Evolutionary conservation across 2,329 filamentous ascomycete species (phyloP), one percentile per base, ranked within the genome.

Genomic region (Botryotinia calthae): DNA sequence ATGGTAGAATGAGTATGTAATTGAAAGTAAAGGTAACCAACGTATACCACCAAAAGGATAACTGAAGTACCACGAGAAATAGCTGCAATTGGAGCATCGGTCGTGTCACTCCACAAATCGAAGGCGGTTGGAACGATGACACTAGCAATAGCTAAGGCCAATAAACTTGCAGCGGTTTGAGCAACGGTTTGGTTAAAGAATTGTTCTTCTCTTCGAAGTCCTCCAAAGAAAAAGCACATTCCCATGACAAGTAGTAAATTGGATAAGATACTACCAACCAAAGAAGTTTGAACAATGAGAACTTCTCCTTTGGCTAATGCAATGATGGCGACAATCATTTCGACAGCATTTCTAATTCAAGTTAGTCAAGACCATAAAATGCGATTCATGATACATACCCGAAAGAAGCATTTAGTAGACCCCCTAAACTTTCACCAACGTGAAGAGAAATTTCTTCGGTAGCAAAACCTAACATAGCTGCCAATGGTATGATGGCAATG

Each of bases 91-190:
- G 88, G 72, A 37, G 80, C 77, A 2, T 81, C 76, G 51, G 81
- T 75, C 0, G 80, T 79, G 8, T 77, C 78, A 1, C 85, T 84
- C 44, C 84, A 90, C 44, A 85, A 83, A 75, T 93, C 87, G 81
- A 97, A 97, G 8, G 95, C 93, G 9, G 94, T 97, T 0, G 95
- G 95, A 40, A 98, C 94, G 76, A 98, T 95, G 77, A 97, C 86
- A 78, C 90, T 91, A 67, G 90, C 91, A 54, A 97, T 92, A 20
- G 91, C 87, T 16, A 91, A 81, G 31, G 94, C 83, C 37, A 96
- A 85, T 18, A 92, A 89, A 40, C 85, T 82, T 22, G 94, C 90
- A 5, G 94, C 93, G 0, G 95, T 97, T 82, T 97, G 94, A 0
- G 95, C 95, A 10, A 98, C 94, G 0, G 93, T 95, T 48, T 92